These are phyloP conservation scores for Metschnikowia similis DNA, from an alignment of 805 yeast species.

Conservation along the genomic window DNA sequence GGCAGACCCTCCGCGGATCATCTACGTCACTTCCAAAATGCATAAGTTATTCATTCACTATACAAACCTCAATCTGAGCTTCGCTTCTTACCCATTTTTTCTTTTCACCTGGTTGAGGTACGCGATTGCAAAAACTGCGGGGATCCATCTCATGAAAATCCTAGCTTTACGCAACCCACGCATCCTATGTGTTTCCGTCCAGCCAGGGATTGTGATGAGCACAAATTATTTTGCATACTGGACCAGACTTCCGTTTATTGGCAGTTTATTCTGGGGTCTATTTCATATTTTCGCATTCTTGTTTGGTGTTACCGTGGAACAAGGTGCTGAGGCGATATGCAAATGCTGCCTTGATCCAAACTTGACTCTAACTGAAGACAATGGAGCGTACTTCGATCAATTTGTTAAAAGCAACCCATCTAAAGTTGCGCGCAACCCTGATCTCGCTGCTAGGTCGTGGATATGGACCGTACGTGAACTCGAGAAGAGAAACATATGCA, in stretches of 20 bases:
- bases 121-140: slow-evolving; percentile 71
- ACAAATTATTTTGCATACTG: slow-evolving; percentile 72
- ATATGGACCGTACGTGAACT: slow-evolving; percentile 69
- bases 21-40: slow-evolving; percentile 63
- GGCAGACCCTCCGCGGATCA: slow-evolving; percentile 46
- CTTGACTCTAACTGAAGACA: slow-evolving; percentile 48
- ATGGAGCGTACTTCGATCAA: slow-evolving; percentile 61
- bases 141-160: slow-evolving; percentile 67
- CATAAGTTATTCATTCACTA: slow-evolving; percentile 51
- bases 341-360: slow-evolving; percentile 56
- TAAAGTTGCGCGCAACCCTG: slow-evolving; percentile 48
- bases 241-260: slow-evolving; percentile 76
- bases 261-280: slow-evolving; percentile 64
- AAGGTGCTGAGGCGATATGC: slow-evolving; percentile 64
- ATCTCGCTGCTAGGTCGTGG: slow-evolving; percentile 69
- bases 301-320: slow-evolving; percentile 68
- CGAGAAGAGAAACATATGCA: slow-evolving; percentile 40
- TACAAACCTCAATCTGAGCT: slow-evolving; percentile 45
- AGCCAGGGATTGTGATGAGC: slow-evolving; percentile 85
- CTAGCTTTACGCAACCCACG: slow-evolving; percentile 64
- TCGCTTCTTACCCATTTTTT: slow-evolving; percentile 59
- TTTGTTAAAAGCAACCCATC: slow-evolving; percentile 52
- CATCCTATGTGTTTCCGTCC: slow-evolving; percentile 60
- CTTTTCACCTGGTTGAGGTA: slow-evolving; percentile 75
- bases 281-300: slow-evolving; percentile 66